Evolutionary conservation across 2,329 filamentous ascomycete genomes (phyloP).

Genomic region (Aureobasidium namibiae): DNA sequence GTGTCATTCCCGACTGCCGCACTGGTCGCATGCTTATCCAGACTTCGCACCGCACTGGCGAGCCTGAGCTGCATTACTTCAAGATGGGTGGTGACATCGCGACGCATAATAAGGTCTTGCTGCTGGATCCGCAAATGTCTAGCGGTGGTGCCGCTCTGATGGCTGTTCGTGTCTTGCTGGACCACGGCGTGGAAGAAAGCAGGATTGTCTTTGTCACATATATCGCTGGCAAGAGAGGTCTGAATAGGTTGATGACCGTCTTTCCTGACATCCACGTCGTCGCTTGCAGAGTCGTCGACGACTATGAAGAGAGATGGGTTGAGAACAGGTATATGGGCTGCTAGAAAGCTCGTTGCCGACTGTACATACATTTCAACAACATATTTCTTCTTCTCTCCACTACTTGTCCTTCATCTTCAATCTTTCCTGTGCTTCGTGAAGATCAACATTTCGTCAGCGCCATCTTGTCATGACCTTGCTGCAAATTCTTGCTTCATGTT

Average conservation of each 20-base stretch:
- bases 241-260: conserved; percentile 79
- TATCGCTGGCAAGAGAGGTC: conserved; percentile 72
- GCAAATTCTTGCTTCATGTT: neutral
- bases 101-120: conserved; percentile 68
- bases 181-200: conserved; percentile 79
- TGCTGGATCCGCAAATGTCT: conserved; percentile 91
- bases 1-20: conserved; percentile 86
- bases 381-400: neutral
- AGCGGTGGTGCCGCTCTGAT: conserved; percentile 80
- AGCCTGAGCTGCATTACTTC: conserved; percentile 87
- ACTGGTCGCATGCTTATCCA: conserved; percentile 87
- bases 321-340: conserved; percentile 61
- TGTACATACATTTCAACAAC: neutral
- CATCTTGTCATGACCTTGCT: neutral
- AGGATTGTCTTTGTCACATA: conserved; percentile 91
- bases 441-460: no score
- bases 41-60: conserved; percentile 68
- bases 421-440: neutral
- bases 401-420: neutral
- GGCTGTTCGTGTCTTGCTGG: conserved; percentile 91
- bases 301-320: conserved; percentile 81
- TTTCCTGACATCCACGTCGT: conserved; percentile 84
- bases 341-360: neutral
- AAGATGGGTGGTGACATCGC: conserved; percentile 68
- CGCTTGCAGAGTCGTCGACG: conserved; percentile 70